Conservation (phyloP, 306 rosid genomes). For the Fragaria nilgerrensis region DNA sequence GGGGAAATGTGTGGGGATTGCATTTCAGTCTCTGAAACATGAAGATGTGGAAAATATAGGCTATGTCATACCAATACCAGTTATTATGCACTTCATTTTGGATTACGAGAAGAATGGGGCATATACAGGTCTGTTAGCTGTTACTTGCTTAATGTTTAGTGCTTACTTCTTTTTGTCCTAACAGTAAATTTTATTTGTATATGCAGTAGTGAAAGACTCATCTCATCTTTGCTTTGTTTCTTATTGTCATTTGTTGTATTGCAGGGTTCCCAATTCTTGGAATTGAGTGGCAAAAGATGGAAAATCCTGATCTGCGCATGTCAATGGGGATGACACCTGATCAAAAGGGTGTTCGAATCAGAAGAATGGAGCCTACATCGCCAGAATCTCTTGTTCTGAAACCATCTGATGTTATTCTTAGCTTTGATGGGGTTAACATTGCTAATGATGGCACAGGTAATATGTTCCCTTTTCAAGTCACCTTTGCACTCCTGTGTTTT, state of each 20-base stretch:
- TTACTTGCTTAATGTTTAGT: not conserved
- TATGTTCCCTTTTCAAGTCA: not conserved
- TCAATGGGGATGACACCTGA: conserved; percentile 64
- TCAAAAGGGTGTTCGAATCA: conserved; percentile 78
- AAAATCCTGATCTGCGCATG: conserved; percentile 70
- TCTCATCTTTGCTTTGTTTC: not conserved
- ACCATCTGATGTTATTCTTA: conserved; percentile 80
- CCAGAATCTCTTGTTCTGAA: conserved; percentile 57
- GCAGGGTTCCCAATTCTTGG: conserved; percentile 78
- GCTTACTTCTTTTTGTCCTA: not conserved
- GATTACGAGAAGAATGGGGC: conserved; percentile 75
- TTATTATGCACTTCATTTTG: conserved; percentile 66
- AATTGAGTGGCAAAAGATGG: conserved; percentile 88
- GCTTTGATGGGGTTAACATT: conserved; percentile 74
- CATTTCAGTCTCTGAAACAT: conserved; percentile 82
- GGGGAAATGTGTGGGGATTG: conserved; percentile 80
- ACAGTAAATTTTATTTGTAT: not conserved
- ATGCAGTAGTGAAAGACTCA: not conserved
- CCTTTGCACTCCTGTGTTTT: not conserved
- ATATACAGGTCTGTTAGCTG: conserved; percentile 49
- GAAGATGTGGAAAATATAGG: conserved; percentile 80
- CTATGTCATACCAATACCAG: conserved; percentile 78
- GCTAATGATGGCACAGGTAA: conserved; percentile 88
- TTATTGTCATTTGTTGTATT: conserved; percentile 4
- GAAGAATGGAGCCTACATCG: conserved; percentile 77